phyloP scores from a whole-genome alignment of 257 asterid genomes.

The Catharanthus roseus region DNA sequence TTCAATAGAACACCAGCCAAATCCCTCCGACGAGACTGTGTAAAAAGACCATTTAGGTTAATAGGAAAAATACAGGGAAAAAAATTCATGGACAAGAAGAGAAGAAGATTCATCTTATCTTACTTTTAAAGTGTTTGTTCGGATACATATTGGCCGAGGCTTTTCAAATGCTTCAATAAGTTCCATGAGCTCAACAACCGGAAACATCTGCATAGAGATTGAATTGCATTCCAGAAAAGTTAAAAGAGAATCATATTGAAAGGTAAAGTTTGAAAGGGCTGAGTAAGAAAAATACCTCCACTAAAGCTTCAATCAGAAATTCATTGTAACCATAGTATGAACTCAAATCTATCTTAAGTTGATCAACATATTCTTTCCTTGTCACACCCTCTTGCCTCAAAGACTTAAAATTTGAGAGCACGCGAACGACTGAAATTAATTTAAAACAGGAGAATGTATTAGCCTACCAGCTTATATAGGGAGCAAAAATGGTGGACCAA shows the following conservation, averaged over 20 bases:
- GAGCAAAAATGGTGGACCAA: background rate
- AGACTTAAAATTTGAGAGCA: conserved; percentile 65
- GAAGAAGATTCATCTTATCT: background rate
- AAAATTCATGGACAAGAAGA: conserved; percentile 2
- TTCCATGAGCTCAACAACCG: conserved; percentile 84
- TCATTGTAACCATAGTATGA: conserved; percentile 91
- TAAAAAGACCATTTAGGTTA: conserved; percentile 14
- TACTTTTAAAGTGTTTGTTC: conserved; percentile 90
- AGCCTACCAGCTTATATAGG: background rate
- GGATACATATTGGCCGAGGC: conserved; percentile 82
- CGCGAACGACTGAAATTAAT: conserved; percentile 64
- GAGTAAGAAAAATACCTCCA: conserved; percentile 52
- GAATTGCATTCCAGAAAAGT: conserved; percentile 11
- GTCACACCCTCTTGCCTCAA: conserved; percentile 75
- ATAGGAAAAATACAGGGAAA: background rate
- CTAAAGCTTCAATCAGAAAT: conserved; percentile 62
- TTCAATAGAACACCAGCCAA: conserved; percentile 88
- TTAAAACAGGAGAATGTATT: conserved; percentile 15
- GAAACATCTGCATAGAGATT: conserved; percentile 59
- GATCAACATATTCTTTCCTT: conserved; percentile 72
- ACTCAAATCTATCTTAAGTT: conserved; percentile 57
- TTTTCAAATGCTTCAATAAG: conserved; percentile 93
- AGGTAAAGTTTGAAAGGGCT: background rate
- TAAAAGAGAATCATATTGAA: conserved; percentile 12
- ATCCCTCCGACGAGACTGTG: conserved; percentile 88